Evolutionary conservation across 1,284 basidiomycete genomes (phyloP).

Genomic region (Cryptococcus hybrid): DNA sequence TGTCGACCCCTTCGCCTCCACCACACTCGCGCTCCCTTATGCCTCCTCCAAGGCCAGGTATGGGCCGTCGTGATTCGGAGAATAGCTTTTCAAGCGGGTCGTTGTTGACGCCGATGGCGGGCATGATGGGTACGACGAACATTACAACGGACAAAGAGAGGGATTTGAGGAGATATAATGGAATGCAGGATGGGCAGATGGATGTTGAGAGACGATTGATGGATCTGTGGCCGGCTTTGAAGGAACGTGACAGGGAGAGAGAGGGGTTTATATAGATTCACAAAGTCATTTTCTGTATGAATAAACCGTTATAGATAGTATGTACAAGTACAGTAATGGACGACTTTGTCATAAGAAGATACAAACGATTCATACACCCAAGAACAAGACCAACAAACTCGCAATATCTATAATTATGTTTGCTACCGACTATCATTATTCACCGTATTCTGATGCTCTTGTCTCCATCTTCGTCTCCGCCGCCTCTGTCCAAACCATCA

Average conservation of each 20-base stretch:
- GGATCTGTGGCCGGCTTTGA: slow-evolving; percentile 21
- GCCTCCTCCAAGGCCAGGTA: slow-evolving; percentile 16
- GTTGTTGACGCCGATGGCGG: not conserved
- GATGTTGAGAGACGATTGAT: slow-evolving; percentile 13
- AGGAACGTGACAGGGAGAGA: not conserved
- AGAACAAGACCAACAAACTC: not conserved
- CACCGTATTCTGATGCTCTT: slow-evolving; percentile 7
- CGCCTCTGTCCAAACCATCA: slow-evolving; percentile 44
- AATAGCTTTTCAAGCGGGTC: not conserved
- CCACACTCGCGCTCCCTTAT: slow-evolving; percentile 2
- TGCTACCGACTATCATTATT: not conserved
- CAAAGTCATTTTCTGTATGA: not conserved
- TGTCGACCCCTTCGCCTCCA: slow-evolving; percentile 5
- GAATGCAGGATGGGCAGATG: not conserved
- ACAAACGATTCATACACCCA: slow-evolving; percentile 1
- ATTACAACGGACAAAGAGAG: not conserved
- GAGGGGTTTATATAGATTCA: slow-evolving; percentile 9
- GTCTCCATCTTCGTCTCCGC: slow-evolving; percentile 15
- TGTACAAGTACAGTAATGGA: too few species aligned
- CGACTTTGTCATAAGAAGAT: too few species aligned
- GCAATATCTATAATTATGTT: not conserved
- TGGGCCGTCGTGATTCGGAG: not conserved
- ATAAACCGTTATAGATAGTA: too few species aligned
- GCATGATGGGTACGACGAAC: not conserved
- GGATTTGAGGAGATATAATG: not conserved